A percentile compares a stretch with the other conserved stretches of the same genome.
These are phyloP conservation scores for Yamadazyma pseudoaaseri DNA, from an alignment of 1,139 yeast species.

Conservation along the genomic window DNA sequence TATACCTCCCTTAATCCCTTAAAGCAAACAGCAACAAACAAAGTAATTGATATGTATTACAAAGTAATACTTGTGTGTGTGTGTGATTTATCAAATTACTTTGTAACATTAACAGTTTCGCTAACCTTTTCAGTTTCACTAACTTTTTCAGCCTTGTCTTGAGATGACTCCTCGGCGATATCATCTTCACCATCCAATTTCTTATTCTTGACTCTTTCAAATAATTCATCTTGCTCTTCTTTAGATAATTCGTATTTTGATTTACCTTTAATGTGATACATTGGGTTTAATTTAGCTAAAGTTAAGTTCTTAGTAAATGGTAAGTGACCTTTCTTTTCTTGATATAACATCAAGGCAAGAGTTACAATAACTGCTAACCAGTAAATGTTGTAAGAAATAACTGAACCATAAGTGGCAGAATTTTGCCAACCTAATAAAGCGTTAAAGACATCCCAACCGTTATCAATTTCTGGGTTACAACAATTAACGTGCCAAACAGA, in stretches of 20 bases:
- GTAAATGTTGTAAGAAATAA: conserved; percentile 77
- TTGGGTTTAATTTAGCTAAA: conserved; percentile 62
- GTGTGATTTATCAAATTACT: conserved; percentile 1
- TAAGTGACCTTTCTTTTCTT: conserved; percentile 56
- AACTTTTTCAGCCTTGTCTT: conserved; percentile 16
- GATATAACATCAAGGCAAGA: conserved; percentile 62
- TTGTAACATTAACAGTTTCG: conserved; percentile 2
- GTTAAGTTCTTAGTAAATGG: conserved; percentile 48
- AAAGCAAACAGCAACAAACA: conserved; percentile 4
- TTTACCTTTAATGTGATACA: conserved; percentile 68
- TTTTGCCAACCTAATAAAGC: conserved; percentile 35
- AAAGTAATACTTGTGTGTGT: conserved; percentile 1
- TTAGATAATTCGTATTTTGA: conserved; percentile 57
- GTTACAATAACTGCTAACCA: conserved; percentile 65
- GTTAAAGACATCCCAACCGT: conserved; percentile 93
- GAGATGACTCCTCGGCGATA: conserved; percentile 20
- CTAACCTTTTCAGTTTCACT: conserved; percentile 11
- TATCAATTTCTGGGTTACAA: conserved; percentile 84
- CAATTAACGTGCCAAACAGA: conserved; percentile 94
- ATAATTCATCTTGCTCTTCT: conserved; percentile 54
- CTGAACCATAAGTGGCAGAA: conserved; percentile 81
- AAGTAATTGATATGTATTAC: conserved; percentile 1
- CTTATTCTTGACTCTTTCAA: conserved; percentile 36
- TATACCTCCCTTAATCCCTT: conserved; percentile 12
- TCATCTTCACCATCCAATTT: conserved; percentile 16